Conservation (phyloP, 768 basidiomycete genomes). For the Omphalotus guepiniiformis region DNA sequence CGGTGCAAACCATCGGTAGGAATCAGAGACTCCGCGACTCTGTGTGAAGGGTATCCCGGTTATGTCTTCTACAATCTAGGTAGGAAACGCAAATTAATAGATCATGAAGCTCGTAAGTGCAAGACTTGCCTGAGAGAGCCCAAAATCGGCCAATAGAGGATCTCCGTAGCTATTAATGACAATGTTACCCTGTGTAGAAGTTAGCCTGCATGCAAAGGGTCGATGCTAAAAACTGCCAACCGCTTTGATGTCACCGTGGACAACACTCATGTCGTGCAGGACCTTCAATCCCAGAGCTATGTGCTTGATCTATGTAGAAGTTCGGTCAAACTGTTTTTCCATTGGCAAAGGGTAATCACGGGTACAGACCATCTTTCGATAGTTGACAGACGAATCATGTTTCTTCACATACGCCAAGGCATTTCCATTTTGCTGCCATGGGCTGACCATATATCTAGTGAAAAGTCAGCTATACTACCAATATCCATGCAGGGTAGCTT, state of each 20-base stretch:
- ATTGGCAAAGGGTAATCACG: background rate
- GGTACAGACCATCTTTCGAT: constrained; percentile 34
- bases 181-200: constrained; percentile 40
- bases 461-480: no score
- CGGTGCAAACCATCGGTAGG: constrained; percentile 52
- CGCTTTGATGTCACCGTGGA: constrained; percentile 31
- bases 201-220: background rate
- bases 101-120: background rate
- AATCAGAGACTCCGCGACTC: constrained; percentile 40
- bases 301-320: constrained; percentile 34
- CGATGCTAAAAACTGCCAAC: constrained; percentile 23
- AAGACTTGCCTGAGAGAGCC: constrained; percentile 43
- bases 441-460: constrained; percentile 51
- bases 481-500: no score
- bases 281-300: constrained; percentile 44
- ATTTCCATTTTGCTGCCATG: constrained; percentile 52
- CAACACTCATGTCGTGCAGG: constrained; percentile 45
- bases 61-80: constrained; percentile 52
- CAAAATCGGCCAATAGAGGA: constrained; percentile 55
- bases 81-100: background rate
- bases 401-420: constrained; percentile 43
- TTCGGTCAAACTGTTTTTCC: background rate
- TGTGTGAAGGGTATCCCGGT: constrained; percentile 56
- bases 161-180: constrained; percentile 38
- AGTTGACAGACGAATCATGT: constrained; percentile 35